These are phyloP conservation scores for Capronia epimyces DNA, from an alignment of 2,329 filamentous ascomycete species.

Conservation along the genomic window DNA sequence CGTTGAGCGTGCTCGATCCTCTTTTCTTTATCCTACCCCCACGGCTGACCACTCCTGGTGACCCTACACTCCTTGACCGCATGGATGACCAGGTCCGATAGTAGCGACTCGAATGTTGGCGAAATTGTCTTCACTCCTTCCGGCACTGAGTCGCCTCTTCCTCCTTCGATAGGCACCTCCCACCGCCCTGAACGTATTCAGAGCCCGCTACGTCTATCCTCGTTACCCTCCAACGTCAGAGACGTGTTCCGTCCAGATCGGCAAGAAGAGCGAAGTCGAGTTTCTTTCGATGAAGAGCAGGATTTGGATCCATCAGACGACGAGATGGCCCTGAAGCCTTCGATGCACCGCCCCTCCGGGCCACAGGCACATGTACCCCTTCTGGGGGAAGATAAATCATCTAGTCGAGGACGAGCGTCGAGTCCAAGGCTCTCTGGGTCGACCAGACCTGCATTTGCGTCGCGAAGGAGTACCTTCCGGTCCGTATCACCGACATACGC, in stretches of 20 bases:
- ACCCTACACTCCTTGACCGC: conserved; percentile 18
- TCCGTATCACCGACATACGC: conserved; percentile 67
- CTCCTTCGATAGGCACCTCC: conserved; percentile 2
- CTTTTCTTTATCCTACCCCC: background rate
- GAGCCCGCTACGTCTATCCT: conserved; percentile 23
- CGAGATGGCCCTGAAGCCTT: conserved; percentile 44
- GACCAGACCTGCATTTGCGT: conserved; percentile 39
- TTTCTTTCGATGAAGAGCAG: conserved; percentile 18
- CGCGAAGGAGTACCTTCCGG: conserved; percentile 63
- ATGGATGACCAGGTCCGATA: conserved; percentile 32
- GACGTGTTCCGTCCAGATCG: conserved; percentile 22
- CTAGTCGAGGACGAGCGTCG: conserved; percentile 36
- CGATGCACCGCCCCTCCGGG: conserved; percentile 45
- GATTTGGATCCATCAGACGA: conserved; percentile 38
- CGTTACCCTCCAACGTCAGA: conserved; percentile 29
- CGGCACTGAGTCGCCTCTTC: conserved; percentile 25
- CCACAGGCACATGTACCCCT: conserved; percentile 51
- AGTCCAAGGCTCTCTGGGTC: conserved; percentile 30
- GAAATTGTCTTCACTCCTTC: conserved; percentile 28
- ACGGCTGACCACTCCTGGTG: conserved; percentile 2
- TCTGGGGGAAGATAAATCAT: conserved; percentile 42
- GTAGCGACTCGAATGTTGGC: conserved; percentile 25
- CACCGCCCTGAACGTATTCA: conserved; percentile 15
- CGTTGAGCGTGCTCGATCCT: background rate
- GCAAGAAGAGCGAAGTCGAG: conserved; percentile 10